phyloP scores from a whole-genome alignment of 805 yeast genomes.

The Sugiyamaella chiloensis region DNA sequence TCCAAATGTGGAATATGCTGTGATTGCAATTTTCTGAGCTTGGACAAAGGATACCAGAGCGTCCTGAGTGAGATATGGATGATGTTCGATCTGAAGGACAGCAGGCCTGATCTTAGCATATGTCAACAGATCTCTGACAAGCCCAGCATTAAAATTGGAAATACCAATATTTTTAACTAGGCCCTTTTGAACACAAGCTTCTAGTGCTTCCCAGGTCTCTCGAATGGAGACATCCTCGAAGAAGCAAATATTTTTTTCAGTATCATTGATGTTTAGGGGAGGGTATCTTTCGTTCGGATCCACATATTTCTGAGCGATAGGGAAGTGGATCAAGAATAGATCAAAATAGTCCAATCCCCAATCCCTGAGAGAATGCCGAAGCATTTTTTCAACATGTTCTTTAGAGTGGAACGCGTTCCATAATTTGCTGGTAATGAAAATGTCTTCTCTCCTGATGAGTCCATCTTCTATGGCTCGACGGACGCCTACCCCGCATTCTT shows the following conservation, averaged over 20 bases:
- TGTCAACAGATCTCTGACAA: conserved; percentile 49
- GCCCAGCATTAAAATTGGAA: conserved; percentile 57
- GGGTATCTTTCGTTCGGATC: conserved; percentile 1
- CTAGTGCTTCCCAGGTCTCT: conserved; percentile 53
- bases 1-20: conserved; percentile 84
- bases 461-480: conserved; percentile 46
- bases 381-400: conserved; percentile 46
- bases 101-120: conserved; percentile 58
- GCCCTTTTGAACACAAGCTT: conserved; percentile 52
- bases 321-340: conserved; percentile 60
- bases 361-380: conserved; percentile 20
- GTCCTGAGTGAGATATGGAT: conserved; percentile 81
- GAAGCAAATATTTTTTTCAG: not conserved
- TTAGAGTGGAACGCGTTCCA: conserved; percentile 42
- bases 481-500: conserved; percentile 58
- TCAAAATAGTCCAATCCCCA: conserved; percentile 55
- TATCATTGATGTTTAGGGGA: not conserved
- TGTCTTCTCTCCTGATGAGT: conserved; percentile 45
- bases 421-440: conserved; percentile 63
- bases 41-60: conserved; percentile 59
- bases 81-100: conserved; percentile 84
- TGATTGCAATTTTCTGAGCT: conserved; percentile 56
- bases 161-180: conserved; percentile 55
- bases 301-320: conserved; percentile 21
- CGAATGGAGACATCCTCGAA: conserved; percentile 10